These are phyloP conservation scores for Heliamphora exappendiculata DNA, from an alignment of 148 eudicot species.

Conservation along the genomic window DNA sequence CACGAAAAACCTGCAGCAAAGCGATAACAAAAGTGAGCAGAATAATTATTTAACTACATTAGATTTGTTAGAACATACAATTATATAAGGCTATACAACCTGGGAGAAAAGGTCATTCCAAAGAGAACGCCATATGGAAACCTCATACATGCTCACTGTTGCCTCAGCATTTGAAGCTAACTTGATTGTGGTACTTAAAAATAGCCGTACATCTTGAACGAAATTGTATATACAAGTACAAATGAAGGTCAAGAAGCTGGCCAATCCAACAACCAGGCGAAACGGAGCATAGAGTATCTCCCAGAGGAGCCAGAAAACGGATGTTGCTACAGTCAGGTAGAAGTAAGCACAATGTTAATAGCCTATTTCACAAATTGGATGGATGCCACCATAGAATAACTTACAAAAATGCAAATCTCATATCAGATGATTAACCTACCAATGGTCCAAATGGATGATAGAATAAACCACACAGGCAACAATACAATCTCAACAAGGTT, in stretches of 20 bases:
- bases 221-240: conserved; percentile 34
- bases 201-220: conserved; percentile 45
- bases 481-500: conserved; percentile 44
- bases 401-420: neutral
- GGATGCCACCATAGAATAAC: conserved; percentile 3
- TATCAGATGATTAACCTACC: conserved; percentile 43
- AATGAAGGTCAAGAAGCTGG: conserved; percentile 33
- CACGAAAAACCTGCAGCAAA: conserved; percentile 60
- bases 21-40: neutral
- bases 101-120: conserved; percentile 91
- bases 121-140: conserved; percentile 79
- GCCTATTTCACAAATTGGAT: conserved; percentile 3
- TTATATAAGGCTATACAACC: conserved; percentile 26
- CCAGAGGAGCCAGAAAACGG: conserved; percentile 58
- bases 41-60: neutral
- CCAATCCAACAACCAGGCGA: conserved; percentile 52
- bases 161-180: conserved; percentile 64
- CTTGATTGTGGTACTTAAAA: conserved; percentile 40
- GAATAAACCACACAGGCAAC: conserved; percentile 63
- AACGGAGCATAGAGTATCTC: conserved; percentile 74
- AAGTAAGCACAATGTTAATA: conserved; percentile 8
- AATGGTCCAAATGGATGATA: conserved; percentile 49
- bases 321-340: conserved; percentile 45
- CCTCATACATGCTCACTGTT: conserved; percentile 58
- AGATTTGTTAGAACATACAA: neutral